These are phyloP conservation scores for Blastobotrys muscicola DNA, from an alignment of 805 yeast species.

Conservation along the genomic window DNA sequence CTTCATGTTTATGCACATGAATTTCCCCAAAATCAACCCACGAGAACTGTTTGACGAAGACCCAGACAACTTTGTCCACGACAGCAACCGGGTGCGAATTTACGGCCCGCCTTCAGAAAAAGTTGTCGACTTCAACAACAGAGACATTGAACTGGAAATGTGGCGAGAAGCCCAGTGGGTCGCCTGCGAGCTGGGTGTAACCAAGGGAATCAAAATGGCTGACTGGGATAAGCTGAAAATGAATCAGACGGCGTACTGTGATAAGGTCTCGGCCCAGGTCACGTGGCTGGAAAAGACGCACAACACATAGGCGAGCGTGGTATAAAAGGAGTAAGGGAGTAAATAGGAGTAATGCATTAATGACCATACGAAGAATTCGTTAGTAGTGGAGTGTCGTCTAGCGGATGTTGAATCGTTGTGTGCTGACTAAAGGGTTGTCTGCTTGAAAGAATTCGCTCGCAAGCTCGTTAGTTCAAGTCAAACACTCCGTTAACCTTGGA, in stretches of 20 bases:
- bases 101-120: slow-evolving; percentile 38
- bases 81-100: slow-evolving; percentile 42
- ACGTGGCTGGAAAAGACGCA: slow-evolving; percentile 5
- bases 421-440: no score
- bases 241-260: slow-evolving; percentile 4
- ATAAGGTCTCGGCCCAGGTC: slow-evolving; percentile 6
- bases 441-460: no score
- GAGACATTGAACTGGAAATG: slow-evolving; percentile 11
- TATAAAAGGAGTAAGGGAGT: not conserved
- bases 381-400: not conserved
- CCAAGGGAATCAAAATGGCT: slow-evolving; percentile 4
- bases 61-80: slow-evolving; percentile 32
- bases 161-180: slow-evolving; percentile 14
- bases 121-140: slow-evolving; percentile 1
- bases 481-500: slow-evolving; percentile 46
- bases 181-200: slow-evolving; percentile 8
- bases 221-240: slow-evolving; percentile 12
- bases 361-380: not conserved
- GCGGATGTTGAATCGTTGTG: no score
- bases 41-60: slow-evolving; percentile 34
- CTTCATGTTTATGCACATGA: slow-evolving; percentile 50
- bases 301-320: not conserved
- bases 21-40: slow-evolving; percentile 60
- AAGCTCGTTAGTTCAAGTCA: slow-evolving; percentile 26
- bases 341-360: not conserved